Base-by-base conservation (phyloP, 2,329 filamentous ascomycete genomes). In the Alternaria tenuissima region DNA sequence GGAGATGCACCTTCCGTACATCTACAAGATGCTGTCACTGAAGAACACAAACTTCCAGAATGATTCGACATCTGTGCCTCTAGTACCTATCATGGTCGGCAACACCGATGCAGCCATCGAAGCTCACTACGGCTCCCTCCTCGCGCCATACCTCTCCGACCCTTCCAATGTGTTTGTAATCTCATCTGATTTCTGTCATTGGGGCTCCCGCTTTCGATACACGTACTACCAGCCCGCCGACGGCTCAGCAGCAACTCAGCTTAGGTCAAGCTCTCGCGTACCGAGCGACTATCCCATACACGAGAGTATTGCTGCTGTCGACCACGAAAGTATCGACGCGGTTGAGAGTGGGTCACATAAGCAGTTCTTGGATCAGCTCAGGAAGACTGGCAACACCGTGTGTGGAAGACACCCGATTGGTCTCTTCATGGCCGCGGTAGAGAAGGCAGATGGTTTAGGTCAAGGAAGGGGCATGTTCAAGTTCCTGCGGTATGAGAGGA, bases 131-230 rank as follows among this genome's bases (percentile, higher is more conserved):
- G 95, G 93, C 3, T 71, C 81, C 26, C 76, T 93, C n/a, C 82
- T 99, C 7, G 87, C 91, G 1, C 89, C 91, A 0, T 96, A 95
- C 76, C 81, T 99, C 7, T 83, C 84, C 34, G 91, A 97, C 68
- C 87, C 89, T 0, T 81, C 85, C 12, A 96, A 92, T 62, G 88
- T 90, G 1, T 97, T 98, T 75, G 86, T 99, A 62, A 86, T 98
- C 64, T 95, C 91, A 77, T 97, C 93, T 1, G 95, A 99, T 77
- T 99, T 99, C 77, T 97, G 94, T 66, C 95, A 99, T 79, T 99
- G 95, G 95, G 95, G 95, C 11, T 70, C 83, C 0, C 86, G 92
- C 49, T 99, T 97, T 78, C 83, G 86, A 56, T 99, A 98, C 78
- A 92, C 89, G 28, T 90, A 90, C 60, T 97, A 97, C 76, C 85